Evolutionary conservation across 2,329 filamentous ascomycete species (phyloP), one percentile per base, ranked within the genome.

Genomic region (Colletotrichum sp.): DNA sequence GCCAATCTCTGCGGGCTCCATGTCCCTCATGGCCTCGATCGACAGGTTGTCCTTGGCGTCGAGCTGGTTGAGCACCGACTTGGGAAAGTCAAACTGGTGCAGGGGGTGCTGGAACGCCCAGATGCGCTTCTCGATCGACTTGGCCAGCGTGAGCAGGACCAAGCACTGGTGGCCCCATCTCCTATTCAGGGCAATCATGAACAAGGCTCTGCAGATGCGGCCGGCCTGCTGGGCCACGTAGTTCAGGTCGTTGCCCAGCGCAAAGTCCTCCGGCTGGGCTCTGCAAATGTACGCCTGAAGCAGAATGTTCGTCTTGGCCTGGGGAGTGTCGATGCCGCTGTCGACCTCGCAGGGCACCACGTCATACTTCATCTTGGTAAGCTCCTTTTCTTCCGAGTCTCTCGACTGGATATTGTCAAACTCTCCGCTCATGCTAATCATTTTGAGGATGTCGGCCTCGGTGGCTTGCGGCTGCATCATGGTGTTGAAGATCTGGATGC

Each of bases 341-440:
- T 93, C 93, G 26, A 98, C 93, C 78, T 96, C 92, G 74, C 96
- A 98, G 21, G 93, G 93, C 15, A 94, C 91, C 18, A 90, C 88
- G 38, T 96, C 92, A 0, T 94, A 88, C 77, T 91, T 92, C 68
- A 99, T 89, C 26, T 91, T 89, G 21, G 90, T 90, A n/a, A 99
- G 88, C 83, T 99, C 97, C 80, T 96, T 94, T 72, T 94, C 93
- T 84, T 99, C 97, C 67, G 88, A 97, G 71, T 99, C 97, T 77
- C 97, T 90, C 7, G 94, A 96, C 82, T 98, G 96, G 56, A 99
- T 95, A 79, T 99, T 98, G 86, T 98, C 96, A 80, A 99, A 99
- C 83, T 99, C 97, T 78, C 96, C 96, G 83, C 96, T 98, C 94
- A 97, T 96, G 79, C 95, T 96, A 81, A 99, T 96, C 96, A 99